Evolutionary conservation across 1,284 basidiomycete species (phyloP), one percentile per base, ranked within the genome.

Genomic region (Cryptococcus amylolentus): DNA sequence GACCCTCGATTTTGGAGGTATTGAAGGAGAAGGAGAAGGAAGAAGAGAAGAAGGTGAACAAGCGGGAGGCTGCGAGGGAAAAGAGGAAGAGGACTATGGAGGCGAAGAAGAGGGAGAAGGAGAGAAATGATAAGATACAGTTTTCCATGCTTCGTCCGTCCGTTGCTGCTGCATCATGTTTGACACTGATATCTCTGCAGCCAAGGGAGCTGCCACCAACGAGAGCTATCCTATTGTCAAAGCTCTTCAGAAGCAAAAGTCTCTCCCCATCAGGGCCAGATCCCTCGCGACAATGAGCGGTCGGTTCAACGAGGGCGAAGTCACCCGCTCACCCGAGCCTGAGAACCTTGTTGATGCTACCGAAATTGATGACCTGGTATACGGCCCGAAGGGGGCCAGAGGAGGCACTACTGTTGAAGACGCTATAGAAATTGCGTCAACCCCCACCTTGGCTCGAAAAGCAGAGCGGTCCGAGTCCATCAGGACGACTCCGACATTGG

Each of bases 121-220:
- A 44, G 27, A 42, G 46, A 1, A 28, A 43, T 8, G 60, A 62
- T 13, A 48, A 56, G 20, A 57, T 67, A 18, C 51, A 39, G 9
- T 71, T 69, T 43, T 14, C 51, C 10, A 48, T 52, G 9, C 53
- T 71, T 8, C 68, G 70, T 71, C 45, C 60, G 64, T 49, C 14
- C 41, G 20, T 2, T n/a, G 26, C 28, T 51, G 38, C 18, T 28
- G 20, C 42, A 27, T 39, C 20, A 8, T 38, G 16, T 8, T 28
- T 51, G 49, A 23, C 20, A 38, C 55, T 50, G 37, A 54, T 37
- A 28, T 13, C 18, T 48, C 35, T n/a, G 9, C 23, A 66, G 66
- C 66, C 9, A 47, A 55, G 13, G 60, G 48, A 16, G 67, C 67
- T 2, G 55, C 10, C 5, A 47, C 61, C 0, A 58, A n/a, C 7